These are phyloP conservation scores for Ophiostoma piceae DNA, from an alignment of 2,329 filamentous ascomycete genomes.

Conservation along the genomic window DNA sequence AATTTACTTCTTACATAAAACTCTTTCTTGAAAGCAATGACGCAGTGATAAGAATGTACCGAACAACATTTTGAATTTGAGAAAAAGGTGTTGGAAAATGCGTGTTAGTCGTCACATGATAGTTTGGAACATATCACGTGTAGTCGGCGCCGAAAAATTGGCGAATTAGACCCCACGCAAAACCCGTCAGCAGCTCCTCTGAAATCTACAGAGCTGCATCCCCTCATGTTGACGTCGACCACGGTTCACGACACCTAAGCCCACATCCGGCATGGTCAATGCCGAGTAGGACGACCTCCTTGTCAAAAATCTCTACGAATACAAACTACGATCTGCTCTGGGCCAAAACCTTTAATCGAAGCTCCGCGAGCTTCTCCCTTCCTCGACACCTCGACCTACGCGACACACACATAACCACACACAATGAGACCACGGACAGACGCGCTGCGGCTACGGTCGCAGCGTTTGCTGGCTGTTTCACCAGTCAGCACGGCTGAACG, in stretches of 20 bases:
- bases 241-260: not conserved
- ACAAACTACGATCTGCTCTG: fast-evolving
- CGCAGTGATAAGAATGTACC: not conserved
- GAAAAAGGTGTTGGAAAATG: not conserved
- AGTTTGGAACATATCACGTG: not conserved
- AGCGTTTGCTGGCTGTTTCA: conserved; percentile 1
- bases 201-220: not conserved
- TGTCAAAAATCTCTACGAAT: not conserved
- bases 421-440: conserved; percentile 20
- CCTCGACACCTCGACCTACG: not conserved
- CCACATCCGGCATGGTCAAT: not conserved
- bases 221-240: not conserved
- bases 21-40: no score
- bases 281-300: not conserved
- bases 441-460: conserved; percentile 16
- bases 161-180: conserved; percentile 12
- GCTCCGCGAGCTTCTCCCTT: not conserved
- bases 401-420: not conserved
- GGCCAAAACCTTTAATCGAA: not conserved
- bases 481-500: not conserved
- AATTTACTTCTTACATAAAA: not conserved
- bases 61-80: not conserved
- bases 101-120: conserved; percentile 4
- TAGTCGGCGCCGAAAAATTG: not conserved
- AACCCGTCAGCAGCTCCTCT: not conserved